Evolutionary conservation across 1,284 basidiomycete genomes (phyloP).

Genomic region (Marasmius sp.): DNA sequence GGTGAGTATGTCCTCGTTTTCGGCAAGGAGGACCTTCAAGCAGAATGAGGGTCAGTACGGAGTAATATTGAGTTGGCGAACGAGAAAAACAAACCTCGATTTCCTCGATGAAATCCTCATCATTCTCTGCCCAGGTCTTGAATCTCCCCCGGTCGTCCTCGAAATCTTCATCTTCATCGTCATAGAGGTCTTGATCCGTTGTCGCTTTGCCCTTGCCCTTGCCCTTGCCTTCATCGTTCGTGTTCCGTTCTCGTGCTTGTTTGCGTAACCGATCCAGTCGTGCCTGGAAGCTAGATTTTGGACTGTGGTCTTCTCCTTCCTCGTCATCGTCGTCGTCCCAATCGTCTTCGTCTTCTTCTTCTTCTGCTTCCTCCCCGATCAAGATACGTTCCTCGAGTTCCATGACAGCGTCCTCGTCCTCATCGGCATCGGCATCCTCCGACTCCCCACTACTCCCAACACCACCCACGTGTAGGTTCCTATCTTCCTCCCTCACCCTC

Average conservation of each 20-base stretch:
- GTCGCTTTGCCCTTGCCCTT: constrained; percentile 9
- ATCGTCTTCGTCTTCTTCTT: constrained; percentile 29
- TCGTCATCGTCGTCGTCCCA: constrained; percentile 20
- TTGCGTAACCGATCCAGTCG: constrained; percentile 45
- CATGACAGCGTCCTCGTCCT: constrained; percentile 32
- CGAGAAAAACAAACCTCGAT: constrained; percentile 61
- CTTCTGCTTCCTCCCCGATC: constrained; percentile 42
- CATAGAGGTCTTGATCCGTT: constrained; percentile 41
- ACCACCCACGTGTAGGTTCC: constrained; percentile 25
- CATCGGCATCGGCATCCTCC: no score
- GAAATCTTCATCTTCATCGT: constrained; percentile 40
- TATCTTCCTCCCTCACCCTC: constrained; percentile 54
- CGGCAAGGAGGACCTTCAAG: constrained; percentile 45
- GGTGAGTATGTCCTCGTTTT: constrained; percentile 47
- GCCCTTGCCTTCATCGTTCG: neutral
- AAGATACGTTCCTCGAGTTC: constrained; percentile 38
- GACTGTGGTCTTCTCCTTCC: constrained; percentile 46
- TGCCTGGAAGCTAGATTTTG: constrained; percentile 53
- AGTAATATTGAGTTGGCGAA: neutral
- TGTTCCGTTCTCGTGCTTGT: constrained; percentile 16
- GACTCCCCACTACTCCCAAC: constrained; percentile 29
- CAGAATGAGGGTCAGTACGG: neutral
- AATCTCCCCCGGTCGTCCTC: constrained; percentile 22
- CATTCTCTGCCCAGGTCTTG: constrained; percentile 56
- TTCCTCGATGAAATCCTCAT: constrained; percentile 63